A percentile compares a stretch with the other conserved stretches of the same genome.
These are phyloP conservation scores for Kwoniella sp. DNA, from an alignment of 768 basidiomycete species.

Conservation along the genomic window DNA sequence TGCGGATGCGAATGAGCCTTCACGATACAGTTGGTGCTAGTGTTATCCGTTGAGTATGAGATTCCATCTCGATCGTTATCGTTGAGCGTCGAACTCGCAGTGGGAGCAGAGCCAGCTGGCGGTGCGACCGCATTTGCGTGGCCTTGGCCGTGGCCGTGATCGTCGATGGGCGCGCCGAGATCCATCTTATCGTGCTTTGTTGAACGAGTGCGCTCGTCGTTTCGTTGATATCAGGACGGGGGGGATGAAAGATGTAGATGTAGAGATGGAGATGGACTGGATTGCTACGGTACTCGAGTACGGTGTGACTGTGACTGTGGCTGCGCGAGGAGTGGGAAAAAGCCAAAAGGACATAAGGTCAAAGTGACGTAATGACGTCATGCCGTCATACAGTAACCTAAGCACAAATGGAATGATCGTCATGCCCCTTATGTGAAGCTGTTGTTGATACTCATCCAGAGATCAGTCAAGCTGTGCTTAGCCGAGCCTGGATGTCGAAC, in stretches of 20 bases:
- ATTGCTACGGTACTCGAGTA: background rate
- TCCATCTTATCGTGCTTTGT: background rate
- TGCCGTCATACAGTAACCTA: background rate
- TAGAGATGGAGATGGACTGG: background rate
- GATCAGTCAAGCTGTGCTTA: no score
- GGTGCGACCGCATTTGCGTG: background rate
- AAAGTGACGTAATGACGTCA: background rate
- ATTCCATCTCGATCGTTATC: background rate
- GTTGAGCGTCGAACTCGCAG: background rate
- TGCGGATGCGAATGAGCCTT: background rate
- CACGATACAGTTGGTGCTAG: background rate
- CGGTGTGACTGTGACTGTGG: background rate
- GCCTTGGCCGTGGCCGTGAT: no score
- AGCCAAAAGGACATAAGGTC: no score
- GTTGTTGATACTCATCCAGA: no score
- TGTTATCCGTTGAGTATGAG: background rate
- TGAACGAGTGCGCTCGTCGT: no score
- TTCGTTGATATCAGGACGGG: background rate
- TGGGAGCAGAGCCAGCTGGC: background rate
- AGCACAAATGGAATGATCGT: background rate
- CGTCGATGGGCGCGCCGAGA: constrained; percentile 1
- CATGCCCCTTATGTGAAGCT: no score
- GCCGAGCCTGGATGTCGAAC: no score
- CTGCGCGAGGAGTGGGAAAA: background rate
- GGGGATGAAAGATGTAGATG: no score